Conservation (phyloP, 83 land plant species). For the Isoetes engelmannii region DNA sequence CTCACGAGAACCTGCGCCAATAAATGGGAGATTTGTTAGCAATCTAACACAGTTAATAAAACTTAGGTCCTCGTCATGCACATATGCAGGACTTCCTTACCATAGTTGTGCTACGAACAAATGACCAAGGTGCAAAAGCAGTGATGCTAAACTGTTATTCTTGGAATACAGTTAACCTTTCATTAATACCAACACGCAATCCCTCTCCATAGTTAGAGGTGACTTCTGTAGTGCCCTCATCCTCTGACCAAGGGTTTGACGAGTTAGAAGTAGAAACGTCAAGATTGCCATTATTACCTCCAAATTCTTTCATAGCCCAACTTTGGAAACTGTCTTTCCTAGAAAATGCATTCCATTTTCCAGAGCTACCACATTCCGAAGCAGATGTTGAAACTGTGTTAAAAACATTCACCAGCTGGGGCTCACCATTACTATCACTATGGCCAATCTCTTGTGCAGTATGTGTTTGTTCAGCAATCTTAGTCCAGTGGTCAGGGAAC, state of each 20-base stretch:
- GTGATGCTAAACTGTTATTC: conserved; percentile 40
- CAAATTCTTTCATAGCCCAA: conserved; percentile 16
- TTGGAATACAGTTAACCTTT: background rate
- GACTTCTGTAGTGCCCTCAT: background rate
- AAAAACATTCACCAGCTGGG: too few relatives aligned
- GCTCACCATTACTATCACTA: too few relatives aligned
- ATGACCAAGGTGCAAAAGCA: conserved; percentile 75
- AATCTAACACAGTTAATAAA: background rate
- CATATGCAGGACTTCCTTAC: conserved; percentile 16
- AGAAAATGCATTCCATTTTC: background rate
- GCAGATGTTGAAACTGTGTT: too few relatives aligned
- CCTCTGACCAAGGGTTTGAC: conserved; percentile 6
- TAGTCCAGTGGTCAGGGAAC: too few relatives aligned
- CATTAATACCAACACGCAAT: conserved; percentile 6
- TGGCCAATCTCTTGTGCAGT: too few relatives aligned
- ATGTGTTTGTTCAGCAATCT: too few relatives aligned
- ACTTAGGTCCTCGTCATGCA: background rate
- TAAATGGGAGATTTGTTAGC: background rate
- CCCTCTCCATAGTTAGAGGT: conserved; percentile 10
- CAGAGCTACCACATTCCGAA: background rate
- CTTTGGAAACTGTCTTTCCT: conserved; percentile 16
- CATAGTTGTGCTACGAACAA: conserved; percentile 39
- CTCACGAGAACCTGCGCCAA: conserved; percentile 49
- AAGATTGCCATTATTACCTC: conserved; percentile 8
- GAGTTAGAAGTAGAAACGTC: conserved; percentile 8